Evolutionary conservation across 2,329 filamentous ascomycete genomes (phyloP).

Genomic region (Talaromyces sp.): DNA sequence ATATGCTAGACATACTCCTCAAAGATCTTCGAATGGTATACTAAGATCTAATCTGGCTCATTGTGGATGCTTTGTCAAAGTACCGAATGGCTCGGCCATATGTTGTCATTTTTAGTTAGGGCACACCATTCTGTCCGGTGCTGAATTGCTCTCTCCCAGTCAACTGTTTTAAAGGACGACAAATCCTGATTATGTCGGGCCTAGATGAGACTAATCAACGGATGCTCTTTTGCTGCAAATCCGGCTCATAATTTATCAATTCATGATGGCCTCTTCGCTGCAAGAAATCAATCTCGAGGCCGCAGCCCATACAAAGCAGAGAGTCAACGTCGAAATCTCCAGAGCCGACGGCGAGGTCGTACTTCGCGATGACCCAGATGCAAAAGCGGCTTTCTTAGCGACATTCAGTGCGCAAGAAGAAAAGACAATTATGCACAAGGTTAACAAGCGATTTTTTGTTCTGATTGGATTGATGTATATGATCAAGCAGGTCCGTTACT

Average conservation of each 20-base stretch:
- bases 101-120: background rate
- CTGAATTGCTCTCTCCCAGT: background rate
- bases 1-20: too few relatives aligned
- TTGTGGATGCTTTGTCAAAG: background rate
- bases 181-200: background rate
- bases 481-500: conserved; percentile 31
- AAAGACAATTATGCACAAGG: background rate
- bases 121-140: background rate
- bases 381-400: background rate
- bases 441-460: background rate
- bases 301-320: background rate
- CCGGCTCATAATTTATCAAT: background rate
- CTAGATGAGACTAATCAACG: background rate
- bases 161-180: background rate
- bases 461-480: conserved; percentile 43
- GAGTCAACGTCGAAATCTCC: background rate
- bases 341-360: background rate
- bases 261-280: background rate
- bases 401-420: background rate
- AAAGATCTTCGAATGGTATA: background rate
- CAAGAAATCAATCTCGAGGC: background rate
- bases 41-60: background rate
- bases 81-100: background rate
- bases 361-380: background rate
- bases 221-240: background rate